These are phyloP conservation scores for Phyllostachys edulis DNA, from an alignment of 176 grass and related monocot genomes.

Conservation along the genomic window DNA sequence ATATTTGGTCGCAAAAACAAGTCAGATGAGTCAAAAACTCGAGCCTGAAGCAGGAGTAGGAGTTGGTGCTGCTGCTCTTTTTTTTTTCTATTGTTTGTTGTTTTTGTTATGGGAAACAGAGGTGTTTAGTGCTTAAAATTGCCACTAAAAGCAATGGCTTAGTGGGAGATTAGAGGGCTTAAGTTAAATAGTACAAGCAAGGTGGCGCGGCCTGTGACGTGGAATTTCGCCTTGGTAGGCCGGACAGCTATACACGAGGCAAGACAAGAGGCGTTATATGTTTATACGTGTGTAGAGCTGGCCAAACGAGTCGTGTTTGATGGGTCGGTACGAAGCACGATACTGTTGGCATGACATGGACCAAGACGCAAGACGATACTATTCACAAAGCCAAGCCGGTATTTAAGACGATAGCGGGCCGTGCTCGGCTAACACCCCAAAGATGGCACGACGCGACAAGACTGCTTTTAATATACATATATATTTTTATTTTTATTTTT, in stretches of 20 bases:
- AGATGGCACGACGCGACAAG: too few species aligned
- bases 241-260: not conserved
- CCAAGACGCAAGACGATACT: too few species aligned
- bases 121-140: not conserved
- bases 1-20: too few species aligned
- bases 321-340: too few species aligned
- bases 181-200: not conserved
- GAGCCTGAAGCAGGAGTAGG: not conserved
- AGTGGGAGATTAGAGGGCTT: not conserved
- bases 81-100: not conserved
- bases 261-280: not conserved
- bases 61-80: not conserved
- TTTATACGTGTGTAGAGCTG: not conserved
- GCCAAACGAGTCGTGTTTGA: too few species aligned
- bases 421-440: too few species aligned
- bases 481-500: too few species aligned
- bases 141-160: not conserved
- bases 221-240: not conserved
- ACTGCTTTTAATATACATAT: too few species aligned
- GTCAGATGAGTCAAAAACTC: too few species aligned
- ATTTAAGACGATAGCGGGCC: too few species aligned
- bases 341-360: too few species aligned
- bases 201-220: not conserved
- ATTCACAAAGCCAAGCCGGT: too few species aligned
- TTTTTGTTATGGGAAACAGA: not conserved